Evolutionary conservation across 208 protist species (phyloP).

Genomic region (Novymonas esmeraldas): DNA sequence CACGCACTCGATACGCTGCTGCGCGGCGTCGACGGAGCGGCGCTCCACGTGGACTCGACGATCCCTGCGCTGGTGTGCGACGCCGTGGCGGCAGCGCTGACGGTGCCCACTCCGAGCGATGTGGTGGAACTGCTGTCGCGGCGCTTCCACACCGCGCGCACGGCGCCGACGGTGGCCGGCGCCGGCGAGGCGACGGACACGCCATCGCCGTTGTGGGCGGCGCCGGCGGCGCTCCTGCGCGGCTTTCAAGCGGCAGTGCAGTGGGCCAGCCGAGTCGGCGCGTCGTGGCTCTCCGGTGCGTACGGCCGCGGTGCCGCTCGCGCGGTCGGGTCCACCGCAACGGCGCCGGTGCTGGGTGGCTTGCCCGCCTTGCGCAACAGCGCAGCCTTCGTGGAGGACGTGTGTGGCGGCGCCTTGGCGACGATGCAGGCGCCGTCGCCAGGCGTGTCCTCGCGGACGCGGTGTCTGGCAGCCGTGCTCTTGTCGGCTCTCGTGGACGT

Average conservation of each 20-base stretch:
- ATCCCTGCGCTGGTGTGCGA: constrained; percentile 12
- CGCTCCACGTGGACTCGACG: constrained; percentile 21
- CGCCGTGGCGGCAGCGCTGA: constrained; percentile 21
- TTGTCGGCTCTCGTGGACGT: constrained; percentile 28
- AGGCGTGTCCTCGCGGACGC: constrained; percentile 41
- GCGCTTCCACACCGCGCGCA: constrained; percentile 23
- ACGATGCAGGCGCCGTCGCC: constrained; percentile 39
- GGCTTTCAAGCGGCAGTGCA: constrained; percentile 23
- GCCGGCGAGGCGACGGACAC: not conserved
- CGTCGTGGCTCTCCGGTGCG: constrained; percentile 16
- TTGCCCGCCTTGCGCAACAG: not conserved
- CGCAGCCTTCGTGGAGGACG: constrained; percentile 12
- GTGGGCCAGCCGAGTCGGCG: constrained; percentile 30
- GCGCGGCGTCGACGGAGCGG: constrained; percentile 2
- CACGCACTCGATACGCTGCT: constrained; percentile 44
- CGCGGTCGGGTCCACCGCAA: not conserved
- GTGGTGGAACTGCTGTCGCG: constrained; percentile 19
- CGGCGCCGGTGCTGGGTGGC: not conserved
- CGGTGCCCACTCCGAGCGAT: constrained; percentile 15
- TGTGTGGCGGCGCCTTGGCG: constrained; percentile 31
- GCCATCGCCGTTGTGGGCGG: constrained; percentile 4
- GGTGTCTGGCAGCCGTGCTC: constrained; percentile 32
- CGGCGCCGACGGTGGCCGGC: too few species aligned
- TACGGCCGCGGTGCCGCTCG: not conserved
- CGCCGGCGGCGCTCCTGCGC: constrained; percentile 19